A percentile compares a stretch with the other conserved stretches of the same genome.
These are phyloP conservation scores for Trichoderma breve DNA, from an alignment of 2,329 filamentous ascomycete species.

Conservation along the genomic window DNA sequence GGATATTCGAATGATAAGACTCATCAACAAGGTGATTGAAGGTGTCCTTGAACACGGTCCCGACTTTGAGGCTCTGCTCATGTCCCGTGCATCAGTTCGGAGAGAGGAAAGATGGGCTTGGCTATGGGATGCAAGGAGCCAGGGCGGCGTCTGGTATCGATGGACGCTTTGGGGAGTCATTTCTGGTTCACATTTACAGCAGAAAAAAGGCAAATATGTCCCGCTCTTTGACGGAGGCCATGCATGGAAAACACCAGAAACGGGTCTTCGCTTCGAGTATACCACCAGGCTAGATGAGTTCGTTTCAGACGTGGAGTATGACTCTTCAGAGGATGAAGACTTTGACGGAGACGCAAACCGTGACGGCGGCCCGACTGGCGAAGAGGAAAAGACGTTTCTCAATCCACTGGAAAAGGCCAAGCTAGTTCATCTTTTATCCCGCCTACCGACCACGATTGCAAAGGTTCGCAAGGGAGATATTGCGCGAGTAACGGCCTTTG, in stretches of 20 bases:
- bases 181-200: constrained; percentile 57
- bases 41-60: constrained; percentile 74
- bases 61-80: constrained; percentile 87
- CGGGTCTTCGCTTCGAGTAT: constrained; percentile 76
- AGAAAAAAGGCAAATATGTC: constrained; percentile 52
- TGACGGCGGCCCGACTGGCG: constrained; percentile 42
- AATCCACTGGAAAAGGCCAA: constrained; percentile 83
- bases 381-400: constrained; percentile 62
- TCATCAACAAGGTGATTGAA: constrained; percentile 88
- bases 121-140: constrained; percentile 82
- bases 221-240: constrained; percentile 74
- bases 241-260: constrained; percentile 74
- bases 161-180: constrained; percentile 87
- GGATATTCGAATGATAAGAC: constrained; percentile 73
- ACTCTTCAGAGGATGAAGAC: constrained; percentile 82
- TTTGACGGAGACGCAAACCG: constrained; percentile 57
- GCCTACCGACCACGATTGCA: constrained; percentile 72
- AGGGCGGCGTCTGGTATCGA: constrained; percentile 84
- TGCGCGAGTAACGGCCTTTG: constrained; percentile 81
- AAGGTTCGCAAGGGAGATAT: constrained; percentile 81
- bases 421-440: constrained; percentile 77
- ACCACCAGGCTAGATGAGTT: constrained; percentile 74
- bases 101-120: constrained; percentile 88
- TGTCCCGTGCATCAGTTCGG: constrained; percentile 81
- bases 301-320: constrained; percentile 79